Evolutionary conservation across 2,329 filamentous ascomycete genomes (phyloP).

Genomic region (Alternaria ethzedia): DNA sequence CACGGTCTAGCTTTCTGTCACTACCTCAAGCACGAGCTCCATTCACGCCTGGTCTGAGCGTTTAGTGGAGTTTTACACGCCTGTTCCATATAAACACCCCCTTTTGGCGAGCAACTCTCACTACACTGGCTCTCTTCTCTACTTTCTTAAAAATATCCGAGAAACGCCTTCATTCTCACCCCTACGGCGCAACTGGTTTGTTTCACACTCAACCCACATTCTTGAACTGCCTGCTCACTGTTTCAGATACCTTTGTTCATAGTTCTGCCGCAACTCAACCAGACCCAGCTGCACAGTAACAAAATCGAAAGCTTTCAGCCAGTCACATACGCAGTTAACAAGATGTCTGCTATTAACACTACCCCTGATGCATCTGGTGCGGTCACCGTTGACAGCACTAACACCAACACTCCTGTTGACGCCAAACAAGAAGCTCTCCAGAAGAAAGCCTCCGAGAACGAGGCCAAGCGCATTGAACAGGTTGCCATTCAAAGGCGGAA

Average conservation of each 20-base stretch:
- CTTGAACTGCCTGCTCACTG: not conserved
- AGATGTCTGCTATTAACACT: not conserved
- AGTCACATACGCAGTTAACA: not conserved
- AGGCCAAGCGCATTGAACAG: not conserved
- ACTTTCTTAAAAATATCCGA: not conserved
- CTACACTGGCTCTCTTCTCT: not conserved
- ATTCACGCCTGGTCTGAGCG: not conserved
- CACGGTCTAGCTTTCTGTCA: not conserved
- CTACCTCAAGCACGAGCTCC: not conserved
- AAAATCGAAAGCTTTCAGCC: not conserved
- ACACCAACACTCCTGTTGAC: not conserved
- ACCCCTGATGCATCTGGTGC: not conserved
- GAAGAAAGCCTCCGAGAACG: not conserved
- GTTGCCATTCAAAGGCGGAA: not conserved
- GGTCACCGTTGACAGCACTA: not conserved
- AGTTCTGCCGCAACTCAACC: not conserved
- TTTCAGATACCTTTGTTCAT: not conserved
- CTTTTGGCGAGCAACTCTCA: not conserved
- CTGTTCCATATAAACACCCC: not conserved
- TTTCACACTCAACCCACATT: not conserved
- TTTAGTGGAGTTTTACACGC: not conserved
- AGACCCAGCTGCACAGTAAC: rapidly evolving
- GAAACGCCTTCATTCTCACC: not conserved
- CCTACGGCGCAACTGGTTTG: not conserved
- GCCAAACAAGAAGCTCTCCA: not conserved